Evolutionary conservation across 805 yeast genomes (phyloP).

Genomic region (Suhomyces kilbournensis): DNA sequence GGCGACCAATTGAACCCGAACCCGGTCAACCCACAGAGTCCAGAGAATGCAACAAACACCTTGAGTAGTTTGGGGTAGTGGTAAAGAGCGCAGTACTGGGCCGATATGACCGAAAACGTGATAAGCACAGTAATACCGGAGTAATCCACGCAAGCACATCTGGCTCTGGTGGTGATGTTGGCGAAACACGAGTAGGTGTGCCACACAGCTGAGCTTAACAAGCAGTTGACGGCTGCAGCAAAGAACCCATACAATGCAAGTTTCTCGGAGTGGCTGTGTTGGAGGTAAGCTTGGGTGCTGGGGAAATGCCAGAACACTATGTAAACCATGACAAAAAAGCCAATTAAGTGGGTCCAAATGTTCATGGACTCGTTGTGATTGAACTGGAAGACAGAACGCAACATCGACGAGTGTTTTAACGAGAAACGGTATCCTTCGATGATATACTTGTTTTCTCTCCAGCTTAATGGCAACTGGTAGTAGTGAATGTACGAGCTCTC

Average conservation of each 20-base stretch:
- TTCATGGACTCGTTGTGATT: slow-evolving; percentile 87
- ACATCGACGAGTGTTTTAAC: slow-evolving; percentile 55
- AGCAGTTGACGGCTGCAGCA: slow-evolving; percentile 70
- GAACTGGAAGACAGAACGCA: slow-evolving; percentile 54
- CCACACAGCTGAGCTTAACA: slow-evolving; percentile 80
- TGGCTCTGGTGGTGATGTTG: slow-evolving; percentile 55
- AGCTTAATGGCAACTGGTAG: slow-evolving; percentile 84
- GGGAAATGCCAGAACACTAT: slow-evolving; percentile 66
- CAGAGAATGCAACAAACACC: slow-evolving; percentile 57
- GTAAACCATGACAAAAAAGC: slow-evolving; percentile 57
- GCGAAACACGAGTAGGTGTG: slow-evolving; percentile 87
- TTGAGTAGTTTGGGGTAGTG: slow-evolving; percentile 50
- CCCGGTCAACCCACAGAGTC: slow-evolving; percentile 68
- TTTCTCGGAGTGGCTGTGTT: slow-evolving; percentile 43
- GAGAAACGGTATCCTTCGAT: slow-evolving; percentile 83
- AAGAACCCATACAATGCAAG: slow-evolving; percentile 62
- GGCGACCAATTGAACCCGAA: slow-evolving; percentile 89
- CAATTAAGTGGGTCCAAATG: slow-evolving; percentile 88
- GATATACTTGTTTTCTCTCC: slow-evolving; percentile 90
- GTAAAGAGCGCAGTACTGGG: slow-evolving; percentile 77
- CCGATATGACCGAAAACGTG: slow-evolving; percentile 82
- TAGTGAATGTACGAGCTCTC: slow-evolving; percentile 68
- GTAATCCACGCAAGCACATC: slow-evolving; percentile 91
- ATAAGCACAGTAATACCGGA: slow-evolving; percentile 90
- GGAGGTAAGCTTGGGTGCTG: slow-evolving; percentile 44